Percentiles rank a stretch among this genome's conserved stretches.
These are phyloP conservation scores for Cenococcum geophilum DNA, from an alignment of 495 filamentous ascomycete genomes.

Conservation along the genomic window DNA sequence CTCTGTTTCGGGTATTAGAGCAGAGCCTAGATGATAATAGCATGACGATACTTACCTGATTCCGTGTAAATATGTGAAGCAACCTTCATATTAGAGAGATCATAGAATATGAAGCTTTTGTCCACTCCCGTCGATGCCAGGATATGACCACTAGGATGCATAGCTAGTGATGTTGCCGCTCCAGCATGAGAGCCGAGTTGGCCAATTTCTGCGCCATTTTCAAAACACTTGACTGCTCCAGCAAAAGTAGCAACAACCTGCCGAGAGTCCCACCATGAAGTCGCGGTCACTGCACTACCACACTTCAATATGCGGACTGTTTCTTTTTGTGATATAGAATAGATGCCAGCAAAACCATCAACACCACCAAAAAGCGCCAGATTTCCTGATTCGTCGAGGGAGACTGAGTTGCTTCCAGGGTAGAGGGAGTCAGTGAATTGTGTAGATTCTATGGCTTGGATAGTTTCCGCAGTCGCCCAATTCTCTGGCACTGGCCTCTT, in stretches of 20 bases:
- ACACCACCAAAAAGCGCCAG: constrained; percentile 73
- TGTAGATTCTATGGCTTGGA: constrained; percentile 59
- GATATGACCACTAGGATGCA: constrained; percentile 81
- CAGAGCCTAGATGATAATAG: constrained; percentile 5
- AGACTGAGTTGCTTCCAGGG: constrained; percentile 58
- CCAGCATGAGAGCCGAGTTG: constrained; percentile 75
- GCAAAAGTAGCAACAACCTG: constrained; percentile 68
- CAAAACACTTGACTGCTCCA: constrained; percentile 73
- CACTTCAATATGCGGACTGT: constrained; percentile 61
- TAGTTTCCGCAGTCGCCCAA: constrained; percentile 72
- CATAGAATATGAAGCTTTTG: constrained; percentile 90
- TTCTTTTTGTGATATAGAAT: constrained; percentile 65
- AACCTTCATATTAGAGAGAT: constrained; percentile 58
- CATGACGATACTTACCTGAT: constrained; percentile 55
- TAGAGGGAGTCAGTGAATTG: constrained; percentile 57
- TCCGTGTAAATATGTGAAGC: constrained; percentile 76
- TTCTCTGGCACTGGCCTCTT: constrained; percentile 80
- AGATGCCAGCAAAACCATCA: constrained; percentile 72
- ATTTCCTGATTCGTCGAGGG: constrained; percentile 58
- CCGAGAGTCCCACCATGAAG: constrained; percentile 65
- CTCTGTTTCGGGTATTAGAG: constrained; percentile 46
- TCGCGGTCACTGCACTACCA: constrained; percentile 67
- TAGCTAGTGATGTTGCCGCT: constrained; percentile 63
- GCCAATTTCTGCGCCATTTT: constrained; percentile 54
- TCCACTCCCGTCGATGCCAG: constrained; percentile 83